Evolutionary conservation across 1,139 yeast species (phyloP), one percentile per base, ranked within the genome.

Genomic region (Tardiomyces blankii): DNA sequence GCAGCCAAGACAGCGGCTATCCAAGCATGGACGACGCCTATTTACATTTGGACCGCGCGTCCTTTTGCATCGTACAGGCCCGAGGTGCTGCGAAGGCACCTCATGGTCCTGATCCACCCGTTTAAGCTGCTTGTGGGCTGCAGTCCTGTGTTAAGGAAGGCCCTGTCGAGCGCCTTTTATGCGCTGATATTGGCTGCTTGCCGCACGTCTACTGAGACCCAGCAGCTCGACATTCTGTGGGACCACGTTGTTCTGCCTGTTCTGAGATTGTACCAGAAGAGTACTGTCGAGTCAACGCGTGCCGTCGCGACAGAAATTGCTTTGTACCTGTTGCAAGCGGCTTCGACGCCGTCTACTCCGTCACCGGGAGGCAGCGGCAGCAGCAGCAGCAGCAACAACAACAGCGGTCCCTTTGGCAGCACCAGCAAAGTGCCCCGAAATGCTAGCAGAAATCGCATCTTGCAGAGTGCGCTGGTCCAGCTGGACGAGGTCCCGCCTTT

Each of bases 1-100:
- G 32, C 41, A 8, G 23, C 44, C 25, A 41, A 43, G 27, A 46
- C 43, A 14, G 48, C 48, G 5, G 38, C 49, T 2, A 23, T 38
- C 21, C 21, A 21, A 16, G 46, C 48, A 2, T 47, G 49, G 49
- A 40, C 39, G 33, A 43, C 45, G 13, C 44, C 47, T 2, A 38
- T 47, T 13, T 45, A 47, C 42, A 38, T 47, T 21, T 30, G 35
- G 35, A 30, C 35, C 5, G n/a, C 16, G 16, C 35, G 35, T 12
- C 35, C 35, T 4, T 43, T 47, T 23, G 44, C 48, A 12, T 43
- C 44, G 35, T 38, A 43, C 35, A 27, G 40, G 43, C 41, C 41
- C 38, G 33, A 40, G 23, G 39, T 38, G 16, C 23, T 23, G 4
- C 23, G 28, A n/a, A 41, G 45, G 18, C 39, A 41, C 39, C 32